Evolutionary conservation across 352 stramenopile species (phyloP).

Genomic region (Globisporangium orthogonon): DNA sequence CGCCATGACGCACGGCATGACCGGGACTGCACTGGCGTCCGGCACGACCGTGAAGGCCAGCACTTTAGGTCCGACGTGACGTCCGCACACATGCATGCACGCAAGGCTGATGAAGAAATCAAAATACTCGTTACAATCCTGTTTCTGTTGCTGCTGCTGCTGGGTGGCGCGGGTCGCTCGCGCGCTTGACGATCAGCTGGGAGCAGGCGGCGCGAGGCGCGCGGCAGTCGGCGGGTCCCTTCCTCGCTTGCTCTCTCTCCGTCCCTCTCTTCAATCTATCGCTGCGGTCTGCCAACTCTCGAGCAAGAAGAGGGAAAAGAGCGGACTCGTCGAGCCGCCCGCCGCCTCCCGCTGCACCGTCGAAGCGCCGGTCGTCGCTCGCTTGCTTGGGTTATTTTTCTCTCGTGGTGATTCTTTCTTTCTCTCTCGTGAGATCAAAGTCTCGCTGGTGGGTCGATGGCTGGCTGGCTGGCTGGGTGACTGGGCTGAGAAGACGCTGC

Average conservation of each 20-base stretch:
- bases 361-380: not conserved
- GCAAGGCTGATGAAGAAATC: conserved; percentile 1
- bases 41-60: too few species aligned
- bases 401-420: too few species aligned
- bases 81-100: not conserved
- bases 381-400: too few species aligned
- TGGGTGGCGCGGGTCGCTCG: not conserved
- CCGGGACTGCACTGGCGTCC: not conserved
- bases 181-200: not conserved
- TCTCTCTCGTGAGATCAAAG: too few species aligned
- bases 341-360: not conserved
- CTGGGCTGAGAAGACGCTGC: not conserved
- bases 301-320: not conserved
- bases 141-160: conserved; percentile 2
- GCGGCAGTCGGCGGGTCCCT: not conserved
- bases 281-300: not conserved
- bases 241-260: not conserved
- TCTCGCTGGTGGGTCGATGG: not conserved
- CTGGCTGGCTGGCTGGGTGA: not conserved
- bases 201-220: not conserved
- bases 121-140: conserved; percentile 14
- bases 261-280: not conserved
- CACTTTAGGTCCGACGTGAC: too few species aligned
- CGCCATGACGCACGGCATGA: not conserved
- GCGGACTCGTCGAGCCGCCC: too few species aligned